These are phyloP conservation scores for Buddleja alternifolia DNA, from an alignment of 257 asterid genomes.

Conservation along the genomic window DNA sequence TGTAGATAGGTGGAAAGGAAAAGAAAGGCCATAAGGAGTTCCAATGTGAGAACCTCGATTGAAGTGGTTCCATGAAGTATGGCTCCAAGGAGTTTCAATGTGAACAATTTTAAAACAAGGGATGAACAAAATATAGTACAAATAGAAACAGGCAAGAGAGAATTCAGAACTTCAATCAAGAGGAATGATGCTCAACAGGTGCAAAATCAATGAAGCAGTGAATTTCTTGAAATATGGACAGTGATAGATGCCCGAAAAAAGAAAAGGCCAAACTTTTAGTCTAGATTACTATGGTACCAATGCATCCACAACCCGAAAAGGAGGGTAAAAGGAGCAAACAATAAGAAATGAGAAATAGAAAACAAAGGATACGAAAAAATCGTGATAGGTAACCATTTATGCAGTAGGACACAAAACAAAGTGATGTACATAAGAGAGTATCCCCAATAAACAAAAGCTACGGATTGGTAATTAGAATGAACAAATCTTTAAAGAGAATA, in stretches of 20 bases:
- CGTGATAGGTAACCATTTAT: conserved; percentile 33
- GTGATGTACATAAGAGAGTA: conserved; percentile 34
- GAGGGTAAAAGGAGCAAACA: conserved; percentile 40
- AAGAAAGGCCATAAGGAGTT: conserved; percentile 62
- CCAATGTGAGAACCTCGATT: conserved; percentile 47
- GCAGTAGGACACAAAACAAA: conserved; percentile 40
- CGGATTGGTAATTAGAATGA: conserved; percentile 44
- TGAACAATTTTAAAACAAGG: conserved; percentile 41
- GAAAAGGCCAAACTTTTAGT: conserved; percentile 41
- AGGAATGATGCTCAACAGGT: conserved; percentile 50
- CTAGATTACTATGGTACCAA: conserved; percentile 40
- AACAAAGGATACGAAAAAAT: conserved; percentile 32
- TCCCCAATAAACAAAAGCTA: conserved; percentile 41
- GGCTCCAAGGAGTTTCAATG: conserved; percentile 56
- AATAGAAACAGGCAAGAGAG: conserved; percentile 56
- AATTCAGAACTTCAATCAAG: conserved; percentile 43
- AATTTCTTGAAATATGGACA: conserved; percentile 47
- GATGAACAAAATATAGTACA: conserved; percentile 45
- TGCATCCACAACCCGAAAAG: conserved; percentile 44
- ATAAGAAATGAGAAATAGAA: conserved; percentile 42
- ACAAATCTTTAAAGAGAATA: conserved; percentile 37
- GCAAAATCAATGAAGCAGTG: conserved; percentile 46
- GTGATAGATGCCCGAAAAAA: conserved; percentile 38
- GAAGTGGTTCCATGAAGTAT: conserved; percentile 57
- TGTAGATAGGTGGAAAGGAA: conserved; percentile 63